These are phyloP conservation scores for Diplodia scrobiculata DNA, from an alignment of 2,329 filamentous ascomycete species.

Conservation along the genomic window DNA sequence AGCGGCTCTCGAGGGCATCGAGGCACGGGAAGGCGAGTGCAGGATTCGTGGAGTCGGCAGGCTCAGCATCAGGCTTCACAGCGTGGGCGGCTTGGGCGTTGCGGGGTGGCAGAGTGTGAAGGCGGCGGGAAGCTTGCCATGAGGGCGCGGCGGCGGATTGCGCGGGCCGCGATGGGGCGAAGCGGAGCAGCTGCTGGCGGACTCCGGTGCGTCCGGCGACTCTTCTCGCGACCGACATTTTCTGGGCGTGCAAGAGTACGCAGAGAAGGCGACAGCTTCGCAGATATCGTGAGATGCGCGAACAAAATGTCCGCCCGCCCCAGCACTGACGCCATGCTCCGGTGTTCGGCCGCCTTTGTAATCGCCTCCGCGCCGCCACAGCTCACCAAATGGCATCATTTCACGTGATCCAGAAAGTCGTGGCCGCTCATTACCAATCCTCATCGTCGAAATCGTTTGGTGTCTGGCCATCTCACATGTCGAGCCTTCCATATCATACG, in stretches of 20 bases:
- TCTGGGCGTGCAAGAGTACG: background rate
- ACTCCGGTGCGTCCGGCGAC: slow-evolving; percentile 5
- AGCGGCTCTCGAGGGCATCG: slow-evolving; percentile 48
- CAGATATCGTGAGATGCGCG: background rate
- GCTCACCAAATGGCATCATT: slow-evolving; percentile 5
- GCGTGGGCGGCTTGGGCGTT: slow-evolving; percentile 12
- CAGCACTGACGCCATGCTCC: slow-evolving; percentile 27
- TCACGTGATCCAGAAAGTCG: slow-evolving; percentile 9
- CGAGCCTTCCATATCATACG: background rate
- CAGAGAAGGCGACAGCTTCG: background rate
- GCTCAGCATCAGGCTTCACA: slow-evolving; percentile 32
- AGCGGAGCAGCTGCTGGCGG: slow-evolving; percentile 27
- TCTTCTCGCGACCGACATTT: slow-evolving; percentile 13
- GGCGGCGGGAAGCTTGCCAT: slow-evolving; percentile 15
- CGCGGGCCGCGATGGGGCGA: slow-evolving; percentile 16
- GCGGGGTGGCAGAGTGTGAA: slow-evolving; percentile 18
- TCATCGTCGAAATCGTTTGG: background rate
- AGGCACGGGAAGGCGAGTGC: slow-evolving; percentile 48
- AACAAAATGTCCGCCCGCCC: slow-evolving; percentile 20
- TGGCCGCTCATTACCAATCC: background rate
- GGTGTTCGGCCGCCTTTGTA: slow-evolving; percentile 27
- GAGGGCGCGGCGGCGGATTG: slow-evolving; percentile 12
- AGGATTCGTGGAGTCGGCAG: slow-evolving; percentile 43
- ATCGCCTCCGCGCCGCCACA: background rate
- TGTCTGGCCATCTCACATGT: background rate